Conservation (phyloP, 208 protist genomes). For the Trypanosoma congolense region DNA sequence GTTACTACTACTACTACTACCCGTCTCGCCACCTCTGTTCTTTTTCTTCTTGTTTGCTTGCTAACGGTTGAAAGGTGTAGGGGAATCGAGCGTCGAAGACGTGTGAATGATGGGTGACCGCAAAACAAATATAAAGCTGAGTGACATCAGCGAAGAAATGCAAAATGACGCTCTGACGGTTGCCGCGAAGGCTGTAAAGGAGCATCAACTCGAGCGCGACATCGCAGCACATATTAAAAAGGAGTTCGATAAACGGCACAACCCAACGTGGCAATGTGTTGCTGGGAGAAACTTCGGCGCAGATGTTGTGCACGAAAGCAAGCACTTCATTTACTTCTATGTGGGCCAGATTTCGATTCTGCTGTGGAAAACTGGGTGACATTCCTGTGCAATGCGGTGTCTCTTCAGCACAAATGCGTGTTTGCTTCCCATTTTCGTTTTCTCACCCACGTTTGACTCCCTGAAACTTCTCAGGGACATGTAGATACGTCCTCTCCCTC, state of each 20-base stretch:
- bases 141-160: constrained; percentile 94
- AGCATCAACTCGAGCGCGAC: constrained; percentile 99
- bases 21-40: neutral
- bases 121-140: constrained; percentile 88
- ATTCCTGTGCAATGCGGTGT: neutral
- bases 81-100: neutral
- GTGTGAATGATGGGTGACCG: constrained; percentile 59
- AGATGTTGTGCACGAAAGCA: constrained; percentile 99
- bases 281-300: constrained; percentile 99
- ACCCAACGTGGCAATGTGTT: constrained; percentile 99
- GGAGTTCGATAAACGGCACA: constrained; percentile 98
- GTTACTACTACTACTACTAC: no score
- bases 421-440: constrained; percentile 1
- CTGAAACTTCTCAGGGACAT: neutral
- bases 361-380: constrained; percentile 91
- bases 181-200: constrained; percentile 97
- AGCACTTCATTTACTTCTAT: constrained; percentile 99
- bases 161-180: constrained; percentile 97
- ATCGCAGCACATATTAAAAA: constrained; percentile 99
- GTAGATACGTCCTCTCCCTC: constrained; percentile 36
- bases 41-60: neutral
- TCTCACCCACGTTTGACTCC: neutral
- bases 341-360: constrained; percentile 98
- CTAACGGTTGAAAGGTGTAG: neutral
- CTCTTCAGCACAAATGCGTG: neutral